Percentiles rank a stretch among this genome's conserved stretches.
Evolutionary conservation across 2,329 filamentous ascomycete species (phyloP).

Genomic region (Thielaviopsis musarum): DNA sequence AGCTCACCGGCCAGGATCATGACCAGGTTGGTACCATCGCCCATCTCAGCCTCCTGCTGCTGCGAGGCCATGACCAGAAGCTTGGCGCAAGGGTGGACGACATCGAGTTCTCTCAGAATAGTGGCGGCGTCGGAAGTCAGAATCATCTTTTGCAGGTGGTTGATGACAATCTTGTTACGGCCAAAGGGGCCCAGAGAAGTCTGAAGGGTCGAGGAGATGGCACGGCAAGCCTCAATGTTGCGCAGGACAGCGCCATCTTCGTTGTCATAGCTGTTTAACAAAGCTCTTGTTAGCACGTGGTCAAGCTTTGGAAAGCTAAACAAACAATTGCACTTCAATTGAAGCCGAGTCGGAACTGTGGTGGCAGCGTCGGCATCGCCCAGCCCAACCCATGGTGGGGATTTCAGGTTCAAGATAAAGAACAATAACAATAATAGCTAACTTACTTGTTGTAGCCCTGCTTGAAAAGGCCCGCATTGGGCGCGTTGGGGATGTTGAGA

Average conservation of each 20-base stretch:
- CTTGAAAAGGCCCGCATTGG: constrained; percentile 90
- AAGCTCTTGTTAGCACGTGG: constrained; percentile 18
- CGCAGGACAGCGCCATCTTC: constrained; percentile 97
- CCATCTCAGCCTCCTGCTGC: constrained; percentile 98
- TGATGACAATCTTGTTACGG: constrained; percentile 99
- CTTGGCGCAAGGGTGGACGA: constrained; percentile 95
- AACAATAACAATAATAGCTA: constrained; percentile 3
- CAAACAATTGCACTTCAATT: not conserved
- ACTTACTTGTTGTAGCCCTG: constrained; percentile 85
- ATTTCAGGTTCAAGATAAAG: constrained; percentile 12
- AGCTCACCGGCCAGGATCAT: constrained; percentile 92
- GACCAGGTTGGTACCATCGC: constrained; percentile 93
- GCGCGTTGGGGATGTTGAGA: constrained; percentile 85
- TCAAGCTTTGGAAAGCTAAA: not conserved
- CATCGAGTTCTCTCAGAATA: constrained; percentile 91
- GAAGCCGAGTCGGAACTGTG: not conserved
- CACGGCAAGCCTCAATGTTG: constrained; percentile 96
- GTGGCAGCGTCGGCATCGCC: too few relatives aligned
- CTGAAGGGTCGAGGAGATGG: constrained; percentile 90
- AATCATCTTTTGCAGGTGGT: constrained; percentile 99
- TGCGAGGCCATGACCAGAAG: constrained; percentile 96
- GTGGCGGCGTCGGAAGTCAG: constrained; percentile 95
- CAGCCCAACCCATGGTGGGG: constrained; percentile 1
- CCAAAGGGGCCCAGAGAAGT: constrained; percentile 94
- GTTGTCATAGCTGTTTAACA: constrained; percentile 64